Base-by-base conservation (phyloP, 2,329 filamentous ascomycete species). In the Fusarium staphyleae region DNA sequence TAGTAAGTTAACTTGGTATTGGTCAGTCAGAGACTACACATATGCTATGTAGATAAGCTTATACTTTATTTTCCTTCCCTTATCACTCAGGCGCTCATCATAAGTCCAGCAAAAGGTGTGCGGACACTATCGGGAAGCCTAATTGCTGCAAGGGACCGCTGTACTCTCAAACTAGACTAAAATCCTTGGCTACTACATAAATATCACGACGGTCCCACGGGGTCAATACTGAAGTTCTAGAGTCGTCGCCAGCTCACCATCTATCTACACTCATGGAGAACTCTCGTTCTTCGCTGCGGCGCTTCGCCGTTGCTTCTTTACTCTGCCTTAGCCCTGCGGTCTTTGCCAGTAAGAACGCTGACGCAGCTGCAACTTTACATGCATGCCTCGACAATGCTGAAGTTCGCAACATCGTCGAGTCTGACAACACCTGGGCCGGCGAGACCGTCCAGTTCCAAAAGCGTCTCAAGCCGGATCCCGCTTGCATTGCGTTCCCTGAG, bases 371-470 rank as follows among this genome's bases (percentile, higher is more conserved):
- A 4, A 44, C 16, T 13, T 28, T 65, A 2, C 36, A 60, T 5
- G 37, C 54, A 2, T 66, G 63, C 28, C 48, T 66, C 3, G 45
- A 48, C 10, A 40, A 34, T 3, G 62, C 64, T 10, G 57, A 54
- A 4, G 57, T 66, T 3, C 42, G 50, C 26, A 66, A 52, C 29
- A 26, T 67, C n/a, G 39, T 66, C 10, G 41, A 62, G 19, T 49
- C 53, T 3, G 64, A 67, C 14, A 53, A 41, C 19, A 52, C 52
- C 12, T 66, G 62, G 59, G 51, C 37, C 13, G 5, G 18, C 3
- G 64, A 63, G 40, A 55, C 54, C 2, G 30, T 40, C 2, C 48
- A 51, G 47, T 66, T 66, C 47, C 64, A 66, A 35, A 66, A 64
- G 15, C 60, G 64, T 3, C 15, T 67, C 14, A 54, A 44, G 32